phyloP scores from a whole-genome alignment of 805 yeast genomes.

The Candida fluviatilis region DNA sequence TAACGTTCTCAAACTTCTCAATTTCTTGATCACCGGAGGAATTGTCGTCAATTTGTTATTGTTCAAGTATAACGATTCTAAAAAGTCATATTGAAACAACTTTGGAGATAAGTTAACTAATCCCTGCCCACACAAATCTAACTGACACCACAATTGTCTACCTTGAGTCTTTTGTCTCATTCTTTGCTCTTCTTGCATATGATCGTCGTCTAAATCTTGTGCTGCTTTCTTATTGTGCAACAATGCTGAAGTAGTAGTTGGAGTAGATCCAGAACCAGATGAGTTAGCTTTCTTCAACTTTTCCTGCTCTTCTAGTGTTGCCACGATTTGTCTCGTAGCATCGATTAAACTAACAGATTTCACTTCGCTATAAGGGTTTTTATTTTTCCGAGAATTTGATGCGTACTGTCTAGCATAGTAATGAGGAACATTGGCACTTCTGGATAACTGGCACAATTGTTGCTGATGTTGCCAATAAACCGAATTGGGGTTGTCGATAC shows the following conservation, averaged over 20 bases:
- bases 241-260: constrained; percentile 34
- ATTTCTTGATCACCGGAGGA: constrained; percentile 64
- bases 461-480: constrained; percentile 76
- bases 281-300: constrained; percentile 34
- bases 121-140: constrained; percentile 90
- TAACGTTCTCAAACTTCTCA: constrained; percentile 71
- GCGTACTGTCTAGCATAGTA: constrained; percentile 84
- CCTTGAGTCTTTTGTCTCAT: constrained; percentile 56
- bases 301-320: constrained; percentile 40
- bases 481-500: constrained; percentile 39
- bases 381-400: constrained; percentile 49
- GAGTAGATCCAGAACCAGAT: constrained; percentile 20
- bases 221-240: constrained; percentile 40
- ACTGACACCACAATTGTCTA: constrained; percentile 89
- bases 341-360: constrained; percentile 38
- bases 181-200: constrained; percentile 51
- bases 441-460: constrained; percentile 66
- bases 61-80: constrained; percentile 81
- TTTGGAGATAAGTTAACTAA: constrained; percentile 65
- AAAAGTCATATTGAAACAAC: constrained; percentile 74
- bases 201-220: constrained; percentile 50
- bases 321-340: constrained; percentile 36
- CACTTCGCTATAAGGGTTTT: constrained; percentile 33
- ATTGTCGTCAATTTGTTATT: constrained; percentile 72
- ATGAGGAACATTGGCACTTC: constrained; percentile 65